A percentile compares a stretch with the other conserved stretches of the same genome.
phyloP scores from a whole-genome alignment of 495 filamentous ascomycete genomes.

The Daldinia grandis region DNA sequence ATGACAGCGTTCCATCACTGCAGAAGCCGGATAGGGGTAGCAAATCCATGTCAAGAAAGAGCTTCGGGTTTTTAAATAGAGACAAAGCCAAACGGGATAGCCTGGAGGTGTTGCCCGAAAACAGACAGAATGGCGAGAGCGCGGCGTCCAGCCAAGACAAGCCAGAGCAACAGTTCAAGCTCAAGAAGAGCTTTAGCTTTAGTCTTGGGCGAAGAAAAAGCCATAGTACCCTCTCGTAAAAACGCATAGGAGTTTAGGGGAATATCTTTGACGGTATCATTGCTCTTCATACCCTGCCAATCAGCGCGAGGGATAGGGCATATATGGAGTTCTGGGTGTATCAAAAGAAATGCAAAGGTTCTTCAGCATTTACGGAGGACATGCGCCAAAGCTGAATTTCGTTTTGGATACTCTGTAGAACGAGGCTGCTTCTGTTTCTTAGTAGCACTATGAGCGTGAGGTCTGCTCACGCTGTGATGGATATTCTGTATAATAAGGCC shows the following conservation, averaged over 20 bases:
- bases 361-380: constrained; percentile 38
- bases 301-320: constrained; percentile 12
- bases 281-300: constrained; percentile 7
- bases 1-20: constrained; percentile 49
- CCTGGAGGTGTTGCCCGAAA: constrained; percentile 41
- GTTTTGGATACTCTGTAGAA: constrained; percentile 31
- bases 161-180: constrained; percentile 41
- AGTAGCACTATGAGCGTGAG: constrained; percentile 11
- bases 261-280: constrained; percentile 15
- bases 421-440: constrained; percentile 14
- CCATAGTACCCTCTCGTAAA: constrained; percentile 51
- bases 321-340: constrained; percentile 38
- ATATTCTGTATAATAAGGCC: constrained; percentile 33
- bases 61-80: constrained; percentile 56
- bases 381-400: constrained; percentile 23
- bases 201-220: constrained; percentile 69
- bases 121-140: constrained; percentile 46
- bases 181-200: constrained; percentile 65
- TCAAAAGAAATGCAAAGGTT: constrained; percentile 30
- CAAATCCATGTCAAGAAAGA: constrained; percentile 59
- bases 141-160: constrained; percentile 38
- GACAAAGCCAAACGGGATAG: constrained; percentile 45
- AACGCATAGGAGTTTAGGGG: constrained; percentile 26
- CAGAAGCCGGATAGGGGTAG: constrained; percentile 50
- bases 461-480: constrained; percentile 17